A percentile compares a stretch with the other conserved stretches of the same genome.
Conservation (phyloP, 805 yeast species). For the Ascoidea asiatica region DNA sequence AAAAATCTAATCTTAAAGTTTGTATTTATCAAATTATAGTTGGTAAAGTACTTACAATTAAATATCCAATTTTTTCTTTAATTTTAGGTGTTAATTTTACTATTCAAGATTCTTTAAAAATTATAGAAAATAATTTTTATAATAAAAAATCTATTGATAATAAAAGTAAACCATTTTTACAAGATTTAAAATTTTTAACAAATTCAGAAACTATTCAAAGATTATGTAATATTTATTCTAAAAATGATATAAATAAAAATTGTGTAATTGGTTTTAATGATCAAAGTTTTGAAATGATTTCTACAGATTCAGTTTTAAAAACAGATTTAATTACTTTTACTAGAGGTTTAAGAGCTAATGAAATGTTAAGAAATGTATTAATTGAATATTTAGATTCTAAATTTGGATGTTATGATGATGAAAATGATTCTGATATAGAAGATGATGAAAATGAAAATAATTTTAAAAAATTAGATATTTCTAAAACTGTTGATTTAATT, state of each 20-base stretch:
- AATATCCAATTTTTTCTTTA: not conserved
- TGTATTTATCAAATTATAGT: constrained; percentile 1
- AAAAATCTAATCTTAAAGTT: not conserved
- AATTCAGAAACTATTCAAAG: constrained; percentile 10
- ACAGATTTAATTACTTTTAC: constrained; percentile 14
- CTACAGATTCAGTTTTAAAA: constrained; percentile 13
- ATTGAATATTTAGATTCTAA: constrained; percentile 13
- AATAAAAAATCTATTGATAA: constrained; percentile 18
- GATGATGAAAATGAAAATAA: not conserved
- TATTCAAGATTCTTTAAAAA: not conserved
- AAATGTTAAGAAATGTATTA: constrained; percentile 16
- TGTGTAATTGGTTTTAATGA: constrained; percentile 15
- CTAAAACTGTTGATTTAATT: constrained; percentile 13
- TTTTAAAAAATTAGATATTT: constrained; percentile 11
- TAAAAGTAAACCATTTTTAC: not conserved
- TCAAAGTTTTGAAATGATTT: constrained; percentile 13
- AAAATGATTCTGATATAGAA: not conserved
- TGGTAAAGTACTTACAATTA: not conserved
- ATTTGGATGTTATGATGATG: not conserved
- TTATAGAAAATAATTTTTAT: constrained; percentile 22
- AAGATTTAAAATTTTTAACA: not conserved
- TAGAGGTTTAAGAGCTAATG: constrained; percentile 17
- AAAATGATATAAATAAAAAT: constrained; percentile 10
- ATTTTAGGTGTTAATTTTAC: not conserved
- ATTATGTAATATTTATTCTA: constrained; percentile 13